Evolutionary conservation across 345 rosid species (phyloP), one percentile per base, ranked within the genome.

Genomic region (Passiflora organensis): DNA sequence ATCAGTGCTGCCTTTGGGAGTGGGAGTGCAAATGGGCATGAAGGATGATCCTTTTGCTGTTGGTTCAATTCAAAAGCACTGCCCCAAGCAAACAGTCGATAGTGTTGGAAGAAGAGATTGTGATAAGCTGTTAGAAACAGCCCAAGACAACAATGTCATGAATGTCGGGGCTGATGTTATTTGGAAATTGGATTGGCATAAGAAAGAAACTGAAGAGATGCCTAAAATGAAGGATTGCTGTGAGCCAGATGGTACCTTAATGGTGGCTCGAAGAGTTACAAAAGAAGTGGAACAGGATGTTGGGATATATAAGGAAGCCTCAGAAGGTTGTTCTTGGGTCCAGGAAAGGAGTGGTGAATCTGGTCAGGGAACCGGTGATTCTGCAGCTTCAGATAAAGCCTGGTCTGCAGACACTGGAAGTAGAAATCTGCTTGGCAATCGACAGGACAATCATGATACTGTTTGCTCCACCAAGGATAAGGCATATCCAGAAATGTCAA

Each of bases 251-350:
- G 43, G 48, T 55, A 50, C 51, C 13, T 42, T 41, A 17, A 50
- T 24, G 54, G 60, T 48, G 42, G 68, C 53, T 32, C 42, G 18
- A n/a, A n/a, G n/a, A n/a, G n/a, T n/a, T n/a, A n/a, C n/a, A n/a
- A n/a, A n/a, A n/a, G n/a, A n/a, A n/a, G n/a, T n/a, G n/a, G n/a
- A n/a, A n/a, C n/a, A n/a, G n/a, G n/a, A n/a, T n/a, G n/a, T n/a
- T n/a, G n/a, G n/a, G n/a, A n/a, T n/a, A n/a, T n/a, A n/a, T n/a
- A n/a, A 28, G 17, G 60, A 44, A 55, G 46, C 56, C 55, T 56
- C 62, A 47, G 56, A 48, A 48, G 49, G 60, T 32, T 64, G 53
- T 13, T 53, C 62, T 55, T 39, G 16, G 32, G 19, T 49, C 10
- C 58, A 39, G 38, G 62, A 39, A 19, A 34, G 25, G 48, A 48